Evolutionary conservation across 2,329 filamentous ascomycete genomes (phyloP), one percentile per base, ranked within the genome.

Genomic region (Blastomyces silverae): DNA sequence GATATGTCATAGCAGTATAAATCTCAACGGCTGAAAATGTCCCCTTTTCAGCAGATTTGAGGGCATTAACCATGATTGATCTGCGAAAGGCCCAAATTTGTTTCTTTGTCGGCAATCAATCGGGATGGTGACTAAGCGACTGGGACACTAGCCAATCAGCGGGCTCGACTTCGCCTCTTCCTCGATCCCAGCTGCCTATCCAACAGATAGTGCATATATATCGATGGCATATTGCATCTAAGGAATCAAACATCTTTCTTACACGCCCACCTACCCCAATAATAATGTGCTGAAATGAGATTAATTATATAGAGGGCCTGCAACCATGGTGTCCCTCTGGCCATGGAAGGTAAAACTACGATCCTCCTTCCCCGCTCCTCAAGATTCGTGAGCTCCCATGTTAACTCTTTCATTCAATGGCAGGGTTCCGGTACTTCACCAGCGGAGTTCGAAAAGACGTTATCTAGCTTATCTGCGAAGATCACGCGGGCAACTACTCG

Each of bases 361-460:
- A 60, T 22, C 52, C 34, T 20, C 50, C 53, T 44, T 39, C 48
- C 62, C 62, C 48, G 22, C 50, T 42, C 63, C 31, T 56, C 44
- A 6, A 20, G 10, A 7, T 7, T 7, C 48, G 39, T 52, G 28
- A 34, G 20, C 44, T 56, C 25, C 22, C 59, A 31, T 55, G 53
- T 61, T 58, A 44, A 64, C 50, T 52, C 7, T 58, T 64, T 25
- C 62, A 5, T 62, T 64, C 50, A 13, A 13, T 22, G 22, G 50
- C 50, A 52, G 50, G 50, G 50, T 28, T 52, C 50, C 22, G 13
- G 7, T 39, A 58, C 28, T 62, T 64, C 92, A 69, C 89, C 94
- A 34, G 92, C 92, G 62, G 90, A 89, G 3, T 99, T 97, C 74
- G 94, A 99, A 79, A 97, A 92, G 81, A 87, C 89, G 2, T 87